Evolutionary conservation across 2,329 filamentous ascomycete genomes (phyloP), one percentile per base, ranked within the genome.

Genomic region (Trichophyton simii): DNA sequence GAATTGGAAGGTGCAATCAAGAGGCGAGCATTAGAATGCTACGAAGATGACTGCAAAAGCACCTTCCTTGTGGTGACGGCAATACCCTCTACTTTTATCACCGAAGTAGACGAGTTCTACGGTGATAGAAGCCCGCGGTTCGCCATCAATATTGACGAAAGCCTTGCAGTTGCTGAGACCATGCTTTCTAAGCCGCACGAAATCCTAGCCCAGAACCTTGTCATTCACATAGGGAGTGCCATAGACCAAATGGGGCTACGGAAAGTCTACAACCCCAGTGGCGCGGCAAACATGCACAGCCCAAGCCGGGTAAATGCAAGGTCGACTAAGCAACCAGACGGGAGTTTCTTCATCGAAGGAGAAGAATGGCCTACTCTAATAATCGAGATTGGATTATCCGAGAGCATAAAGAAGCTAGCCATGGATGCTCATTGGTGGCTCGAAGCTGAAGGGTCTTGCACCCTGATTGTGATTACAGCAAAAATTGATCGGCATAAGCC

Each of bases 371-470:
- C 55, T 2, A 59, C 54, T 13, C 13, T 61, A 8, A 36, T 59
- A 15, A 20, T 63, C 4, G 59, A 61, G 31, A 48, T 59, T 2
- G 55, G 62, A 9, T n/a, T 54, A 50, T 50, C 59, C 7, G 59
- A 63, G 28, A 8, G 4, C 3, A 36, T 46, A 22, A n/a, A n/a
- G 11, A 58, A 61, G 44, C 41, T 63, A 7, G 62, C 59, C 20
- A 46, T 63, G 25, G 62, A 63, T 22, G 62, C 62, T 13, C 59
- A 63, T 22, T 41, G 42, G 34, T 63, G 62, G 62, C 55, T 63
- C 0, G 62, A 63, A 46, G 54, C 28, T 28, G 62, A 52, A 15
- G n/a, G 15, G 18, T 63, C 62, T 44, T 13, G 20, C 1, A 44
- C 48, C 22, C 25, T 58, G 8, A 25, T 63, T 25, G 62, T 50